These are phyloP conservation scores for Lentinus brumalis DNA, from an alignment of 768 basidiomycete genomes.

Conservation along the genomic window DNA sequence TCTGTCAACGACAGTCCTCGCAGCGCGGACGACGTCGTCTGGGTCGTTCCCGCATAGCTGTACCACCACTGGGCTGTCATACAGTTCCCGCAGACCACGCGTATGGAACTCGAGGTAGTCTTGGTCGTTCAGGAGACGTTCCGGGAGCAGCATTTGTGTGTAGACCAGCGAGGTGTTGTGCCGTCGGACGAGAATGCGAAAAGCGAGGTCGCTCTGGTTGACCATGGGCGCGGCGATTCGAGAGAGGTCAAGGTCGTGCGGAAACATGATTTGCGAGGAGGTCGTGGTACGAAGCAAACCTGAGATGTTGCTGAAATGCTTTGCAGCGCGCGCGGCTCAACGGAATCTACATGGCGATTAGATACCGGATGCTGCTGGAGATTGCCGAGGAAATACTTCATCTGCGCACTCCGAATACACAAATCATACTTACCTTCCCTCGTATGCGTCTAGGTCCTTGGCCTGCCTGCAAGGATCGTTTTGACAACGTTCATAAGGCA, in stretches of 20 bases:
- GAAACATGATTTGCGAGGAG: constrained; percentile 19
- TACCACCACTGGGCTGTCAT: constrained; percentile 56
- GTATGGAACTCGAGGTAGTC: constrained; percentile 67
- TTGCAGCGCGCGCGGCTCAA: too few relatives aligned
- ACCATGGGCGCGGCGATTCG: constrained; percentile 74
- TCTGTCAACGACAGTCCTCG: constrained; percentile 53
- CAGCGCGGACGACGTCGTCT: constrained; percentile 60
- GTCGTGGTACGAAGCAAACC: too few relatives aligned
- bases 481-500: too few relatives aligned
- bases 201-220: constrained; percentile 78
- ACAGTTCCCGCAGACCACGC: constrained; percentile 48
- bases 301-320: too few relatives aligned
- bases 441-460: too few relatives aligned
- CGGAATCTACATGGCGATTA: too few relatives aligned
- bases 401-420: too few relatives aligned
- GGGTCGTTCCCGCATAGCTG: constrained; percentile 76
- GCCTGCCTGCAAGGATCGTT: too few relatives aligned
- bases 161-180: constrained; percentile 71
- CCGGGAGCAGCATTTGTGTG: constrained; percentile 77
- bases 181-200: constrained; percentile 59
- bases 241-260: not conserved
- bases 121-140: constrained; percentile 59
- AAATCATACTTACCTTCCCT: too few relatives aligned
- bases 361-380: too few relatives aligned
- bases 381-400: too few relatives aligned